Evolutionary conservation across 2,329 filamentous ascomycete genomes (phyloP), one percentile per base, ranked within the genome.

Genomic region (Ilyonectria mors-panacis): DNA sequence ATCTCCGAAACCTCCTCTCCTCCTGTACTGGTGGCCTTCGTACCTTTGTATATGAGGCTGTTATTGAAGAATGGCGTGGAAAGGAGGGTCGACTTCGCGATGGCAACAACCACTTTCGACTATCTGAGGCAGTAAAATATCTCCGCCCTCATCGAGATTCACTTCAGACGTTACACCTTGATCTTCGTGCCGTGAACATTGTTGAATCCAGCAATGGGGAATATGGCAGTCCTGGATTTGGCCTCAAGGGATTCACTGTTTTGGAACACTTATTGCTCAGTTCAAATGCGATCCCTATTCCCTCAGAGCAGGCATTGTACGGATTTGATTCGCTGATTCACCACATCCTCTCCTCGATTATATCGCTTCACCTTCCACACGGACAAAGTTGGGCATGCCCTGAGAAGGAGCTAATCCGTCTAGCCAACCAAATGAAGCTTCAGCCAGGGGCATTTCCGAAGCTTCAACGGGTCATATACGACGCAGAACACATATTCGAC

Each of bases 211-310:
- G 26, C 17, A 35, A 21, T 55, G 19, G 45, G 15, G 19, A 45
- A 30, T 26, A 44, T 54, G 13, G 13, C 21, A 17, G 35, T 13
- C n/a, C 44, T 12, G 45, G 35, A n/a, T 17, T 28, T n/a, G 21
- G 35, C 45, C 53, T 68, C 15, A 61, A 50, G 13, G 53, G 58
- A 21, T 62, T 68, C 35, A 45, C 53, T 21, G 53, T 26, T 30
- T 45, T 68, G n/a, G 50, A 54, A 33, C 51, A 68, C 28, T 19
- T 65, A 17, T 65, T 47, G 23, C 53, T 68, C 35, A 55, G 57
- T n/a, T 58, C 39, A 8, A 56, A 45, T 17, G 44, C 21, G 39
- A 56, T 47, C 17, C 30, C 23, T 19, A 47, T 8, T 60, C 56
- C 37, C 13, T 39, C 37, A 4, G 37, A 17, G 13, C 12, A 17